Base-by-base conservation (phyloP, 164 flowering plant genomes). In the Buxus sempervirens region DNA sequence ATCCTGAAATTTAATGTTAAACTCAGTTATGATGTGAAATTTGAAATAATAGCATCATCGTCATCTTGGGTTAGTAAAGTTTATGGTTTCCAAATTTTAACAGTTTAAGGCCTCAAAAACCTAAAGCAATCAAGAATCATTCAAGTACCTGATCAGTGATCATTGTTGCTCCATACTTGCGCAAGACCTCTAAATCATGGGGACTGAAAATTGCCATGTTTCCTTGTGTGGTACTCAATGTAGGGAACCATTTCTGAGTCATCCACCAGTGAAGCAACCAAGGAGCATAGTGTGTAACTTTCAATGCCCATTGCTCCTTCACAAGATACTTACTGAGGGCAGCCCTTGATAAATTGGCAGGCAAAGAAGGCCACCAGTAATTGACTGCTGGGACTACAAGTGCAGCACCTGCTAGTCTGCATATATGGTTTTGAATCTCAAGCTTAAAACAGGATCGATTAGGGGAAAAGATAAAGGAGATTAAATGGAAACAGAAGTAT, bases 281-380 rank as follows among this genome's bases (percentile, higher is more conserved):
- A 63, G 88, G 90, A 25, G 85, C 60, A 28, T 83, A 76, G 74
- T 76, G 83, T 36, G 90, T 83, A 24, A 84, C 68, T n/a, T 81
- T 77, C 72, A 82, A 81, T 19, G 82, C n/a, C 83, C 83, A 70
- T 65, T 73, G 78, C 26, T 78, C 66, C 24, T 54, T 60, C 10
- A n/a, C n/a, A 20, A 41, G 78, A 32, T 76, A 56, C 64, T 0
- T 74, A 54, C 42, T 25, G 1, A 82, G 65, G 24, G 70, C 73
- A 58, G 65, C 76, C 58, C 57, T 71, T 4, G 77, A 62, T 53
- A 86, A 12, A 45, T 67, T 65, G 15, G 75, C 62, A 73, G 90
- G 86, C 42, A 86, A 27, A 61, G 68, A 59, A 21, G 78, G 79
- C 90, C 90, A 86, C 88, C 88, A 84, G 77, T 81, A 86, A 66